Evolutionary conservation across 2,329 filamentous ascomycete genomes (phyloP).

Genomic region (Colletotrichum limetticola): DNA sequence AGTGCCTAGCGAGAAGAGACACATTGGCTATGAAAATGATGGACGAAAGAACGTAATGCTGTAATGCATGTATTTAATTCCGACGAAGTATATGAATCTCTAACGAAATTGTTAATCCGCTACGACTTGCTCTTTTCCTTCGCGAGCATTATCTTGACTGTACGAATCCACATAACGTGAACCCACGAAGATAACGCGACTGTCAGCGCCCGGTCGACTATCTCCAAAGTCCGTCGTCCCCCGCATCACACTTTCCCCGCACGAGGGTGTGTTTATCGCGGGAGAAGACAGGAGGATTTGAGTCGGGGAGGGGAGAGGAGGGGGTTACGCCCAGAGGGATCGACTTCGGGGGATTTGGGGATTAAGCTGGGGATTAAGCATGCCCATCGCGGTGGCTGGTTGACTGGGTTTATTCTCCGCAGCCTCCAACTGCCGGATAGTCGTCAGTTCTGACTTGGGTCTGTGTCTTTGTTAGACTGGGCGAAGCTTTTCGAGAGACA

Average conservation of each 20-base stretch:
- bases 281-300: conserved; percentile 6
- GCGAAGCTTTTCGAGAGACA: not conserved
- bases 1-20: too few relatives aligned
- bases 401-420: conserved; percentile 15
- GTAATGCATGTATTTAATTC: conserved; percentile 30
- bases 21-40: not conserved
- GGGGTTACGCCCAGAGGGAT: not conserved
- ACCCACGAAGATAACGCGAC: not conserved
- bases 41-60: conserved; percentile 9
- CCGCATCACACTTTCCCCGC: conserved; percentile 13
- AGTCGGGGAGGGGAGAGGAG: not conserved
- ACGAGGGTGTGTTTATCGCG: not conserved
- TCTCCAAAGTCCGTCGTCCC: conserved; percentile 18
- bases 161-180: not conserved
- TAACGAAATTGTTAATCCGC: conserved; percentile 19
- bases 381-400: not conserved
- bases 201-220: not conserved
- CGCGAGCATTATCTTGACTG: not conserved
- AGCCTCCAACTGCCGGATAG: conserved; percentile 2
- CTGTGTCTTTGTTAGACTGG: not conserved
- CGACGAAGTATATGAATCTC: conserved; percentile 29
- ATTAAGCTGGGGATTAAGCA: not conserved
- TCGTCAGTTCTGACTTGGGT: too few relatives aligned
- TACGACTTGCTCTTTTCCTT: not conserved
- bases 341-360: not conserved